Conservation (phyloP, 1,284 basidiomycete genomes). For the Irpex sp. region DNA sequence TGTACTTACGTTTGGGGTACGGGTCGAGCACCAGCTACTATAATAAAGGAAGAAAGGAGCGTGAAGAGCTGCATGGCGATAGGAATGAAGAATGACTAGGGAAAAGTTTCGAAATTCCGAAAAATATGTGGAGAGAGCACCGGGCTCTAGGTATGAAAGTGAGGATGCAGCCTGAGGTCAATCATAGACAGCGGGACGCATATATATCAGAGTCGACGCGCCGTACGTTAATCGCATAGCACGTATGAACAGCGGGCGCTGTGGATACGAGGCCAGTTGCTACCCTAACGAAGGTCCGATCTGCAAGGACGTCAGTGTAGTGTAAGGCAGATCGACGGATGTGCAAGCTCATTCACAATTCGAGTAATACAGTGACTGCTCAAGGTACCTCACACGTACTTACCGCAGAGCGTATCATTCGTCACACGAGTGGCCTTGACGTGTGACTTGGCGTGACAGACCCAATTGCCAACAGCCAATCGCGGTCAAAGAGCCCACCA, state of each 20-base stretch:
- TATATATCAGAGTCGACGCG: not conserved
- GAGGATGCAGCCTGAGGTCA: not conserved
- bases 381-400: not conserved
- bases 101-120: not conserved
- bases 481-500: not conserved
- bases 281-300: not conserved
- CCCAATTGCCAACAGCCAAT: not conserved
- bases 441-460: not conserved
- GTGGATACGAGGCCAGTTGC: not conserved
- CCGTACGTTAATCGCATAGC: not conserved
- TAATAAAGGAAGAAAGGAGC: conserved; percentile 1
- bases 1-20: conserved; percentile 5
- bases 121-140: conserved; percentile 3
- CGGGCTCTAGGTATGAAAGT: conserved; percentile 6
- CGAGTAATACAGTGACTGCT: not conserved
- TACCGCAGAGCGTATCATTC: too few relatives aligned
- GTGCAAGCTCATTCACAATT: not conserved
- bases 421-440: not conserved
- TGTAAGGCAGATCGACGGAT: conserved; percentile 2
- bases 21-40: conserved; percentile 10
- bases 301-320: not conserved
- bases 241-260: not conserved
- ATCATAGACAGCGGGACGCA: not conserved
- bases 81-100: not conserved
- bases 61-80: not conserved